These are phyloP conservation scores for Mimosa pudica DNA, from an alignment of 306 rosid genomes.

Conservation along the genomic window DNA sequence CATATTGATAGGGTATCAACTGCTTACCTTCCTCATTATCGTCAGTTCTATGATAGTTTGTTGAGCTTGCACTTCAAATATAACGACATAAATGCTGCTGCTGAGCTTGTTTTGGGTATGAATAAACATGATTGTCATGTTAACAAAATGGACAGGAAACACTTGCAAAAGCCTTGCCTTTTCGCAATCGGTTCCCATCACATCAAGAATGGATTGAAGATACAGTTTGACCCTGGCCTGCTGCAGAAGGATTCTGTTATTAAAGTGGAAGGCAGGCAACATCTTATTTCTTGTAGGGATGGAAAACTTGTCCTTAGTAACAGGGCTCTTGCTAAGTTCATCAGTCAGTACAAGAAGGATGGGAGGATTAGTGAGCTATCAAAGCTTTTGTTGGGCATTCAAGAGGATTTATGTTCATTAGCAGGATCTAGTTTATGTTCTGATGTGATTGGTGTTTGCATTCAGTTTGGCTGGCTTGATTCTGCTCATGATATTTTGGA, in stretches of 20 bases:
- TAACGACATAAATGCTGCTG: constrained; percentile 66
- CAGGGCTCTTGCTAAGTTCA: constrained; percentile 65
- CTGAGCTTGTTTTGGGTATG: constrained; percentile 66
- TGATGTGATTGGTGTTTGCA: constrained; percentile 65
- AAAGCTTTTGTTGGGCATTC: constrained; percentile 59
- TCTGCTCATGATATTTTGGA: constrained; percentile 89
- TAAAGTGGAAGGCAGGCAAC: constrained; percentile 60
- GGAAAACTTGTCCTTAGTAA: constrained; percentile 73
- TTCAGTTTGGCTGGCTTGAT: constrained; percentile 85
- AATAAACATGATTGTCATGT: constrained; percentile 45
- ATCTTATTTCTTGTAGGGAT: constrained; percentile 51
- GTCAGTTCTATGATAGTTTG: constrained; percentile 75
- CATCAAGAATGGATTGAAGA: constrained; percentile 57
- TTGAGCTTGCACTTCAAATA: constrained; percentile 83
- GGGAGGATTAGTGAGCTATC: constrained; percentile 63
- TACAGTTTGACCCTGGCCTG: constrained; percentile 65
- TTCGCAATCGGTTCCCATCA: constrained; percentile 73
- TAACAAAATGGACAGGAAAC: constrained; percentile 38
- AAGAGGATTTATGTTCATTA: constrained; percentile 46
- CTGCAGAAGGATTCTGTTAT: constrained; percentile 71
- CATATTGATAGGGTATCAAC: constrained; percentile 55
- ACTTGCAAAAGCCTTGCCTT: constrained; percentile 44
- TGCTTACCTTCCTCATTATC: constrained; percentile 54
- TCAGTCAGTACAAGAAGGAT: constrained; percentile 49
- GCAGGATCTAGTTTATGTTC: constrained; percentile 59